phyloP scores from a whole-genome alignment of 2,329 filamentous ascomycete species.

The Aspergillus carbonarius region DNA sequence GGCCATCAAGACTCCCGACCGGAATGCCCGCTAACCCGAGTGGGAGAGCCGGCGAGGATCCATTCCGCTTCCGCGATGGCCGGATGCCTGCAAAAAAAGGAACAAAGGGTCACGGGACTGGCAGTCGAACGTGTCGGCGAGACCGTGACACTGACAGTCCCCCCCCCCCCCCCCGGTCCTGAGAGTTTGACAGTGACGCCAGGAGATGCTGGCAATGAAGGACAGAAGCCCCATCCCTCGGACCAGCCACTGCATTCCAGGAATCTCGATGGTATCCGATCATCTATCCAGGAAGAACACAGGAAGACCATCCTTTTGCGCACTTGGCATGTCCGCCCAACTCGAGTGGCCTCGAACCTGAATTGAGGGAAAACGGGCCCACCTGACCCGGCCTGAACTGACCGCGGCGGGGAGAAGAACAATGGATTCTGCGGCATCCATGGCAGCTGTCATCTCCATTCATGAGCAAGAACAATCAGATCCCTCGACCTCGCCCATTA shows the following conservation, averaged over 20 bases:
- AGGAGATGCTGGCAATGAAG: too few relatives aligned
- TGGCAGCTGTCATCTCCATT: constrained; percentile 2
- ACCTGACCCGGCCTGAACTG: background rate
- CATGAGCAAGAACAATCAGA: constrained; percentile 12
- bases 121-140: too few relatives aligned
- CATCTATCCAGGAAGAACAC: background rate
- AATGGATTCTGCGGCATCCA: constrained; percentile 12
- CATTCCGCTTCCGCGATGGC: constrained; percentile 1
- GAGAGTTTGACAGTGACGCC: too few relatives aligned
- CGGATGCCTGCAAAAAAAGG: background rate
- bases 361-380: background rate
- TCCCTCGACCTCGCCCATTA: constrained; percentile 1
- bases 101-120: constrained; percentile 2
- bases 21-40: constrained; percentile 3
- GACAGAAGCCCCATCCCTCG: too few relatives aligned
- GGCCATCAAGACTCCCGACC: background rate
- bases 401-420: constrained; percentile 14
- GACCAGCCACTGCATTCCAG: too few relatives aligned
- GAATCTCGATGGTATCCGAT: background rate
- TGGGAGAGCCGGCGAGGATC: background rate
- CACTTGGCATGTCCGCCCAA: constrained; percentile 14
- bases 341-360: constrained; percentile 8
- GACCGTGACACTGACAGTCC: too few relatives aligned
- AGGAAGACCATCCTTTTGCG: constrained; percentile 7
- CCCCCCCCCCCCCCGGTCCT: too few relatives aligned